Conservation (phyloP, 768 basidiomycete genomes). For the Phlegmacium glaucopus region DNA sequence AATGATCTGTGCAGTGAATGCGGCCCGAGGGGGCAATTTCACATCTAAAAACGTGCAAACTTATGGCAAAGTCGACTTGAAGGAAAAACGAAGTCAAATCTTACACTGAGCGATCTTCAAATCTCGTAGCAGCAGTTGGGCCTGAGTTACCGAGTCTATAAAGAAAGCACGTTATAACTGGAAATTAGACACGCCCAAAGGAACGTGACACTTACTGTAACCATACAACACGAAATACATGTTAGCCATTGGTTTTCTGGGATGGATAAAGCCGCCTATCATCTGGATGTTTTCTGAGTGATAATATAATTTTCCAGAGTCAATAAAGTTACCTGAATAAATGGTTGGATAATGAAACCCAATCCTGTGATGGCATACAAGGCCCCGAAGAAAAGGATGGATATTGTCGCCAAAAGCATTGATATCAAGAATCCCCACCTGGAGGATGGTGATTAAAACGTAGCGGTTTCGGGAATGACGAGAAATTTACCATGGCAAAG, state of each 20-base stretch:
- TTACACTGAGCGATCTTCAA: slow-evolving; percentile 46
- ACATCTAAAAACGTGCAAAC: slow-evolving; percentile 27
- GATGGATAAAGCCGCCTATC: slow-evolving; percentile 56
- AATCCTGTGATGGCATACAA: slow-evolving; percentile 46
- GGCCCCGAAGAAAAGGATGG: slow-evolving; percentile 43
- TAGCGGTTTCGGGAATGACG: neutral
- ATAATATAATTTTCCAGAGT: slow-evolving; percentile 8
- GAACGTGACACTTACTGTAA: slow-evolving; percentile 31
- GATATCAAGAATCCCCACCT: slow-evolving; percentile 50
- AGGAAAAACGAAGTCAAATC: neutral
- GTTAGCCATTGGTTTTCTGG: slow-evolving; percentile 66
- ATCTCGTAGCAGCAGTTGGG: slow-evolving; percentile 40
- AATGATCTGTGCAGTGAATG: slow-evolving; percentile 46
- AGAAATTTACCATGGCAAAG: slow-evolving; percentile 39
- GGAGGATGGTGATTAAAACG: neutral
- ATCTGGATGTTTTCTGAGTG: slow-evolving; percentile 42
- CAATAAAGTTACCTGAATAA: slow-evolving; percentile 40
- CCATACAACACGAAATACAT: slow-evolving; percentile 56
- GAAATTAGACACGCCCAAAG: neutral
- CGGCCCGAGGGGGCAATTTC: slow-evolving; percentile 46
- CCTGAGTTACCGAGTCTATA: slow-evolving; percentile 43
- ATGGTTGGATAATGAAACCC: slow-evolving; percentile 42
- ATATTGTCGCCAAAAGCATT: slow-evolving; percentile 40
- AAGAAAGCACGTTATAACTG: neutral
- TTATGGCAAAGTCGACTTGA: neutral